Percentiles rank a stretch among this genome's conserved stretches.
These are phyloP conservation scores for Closterium sp. DNA, from an alignment of 139 green algal species.

Conservation along the genomic window DNA sequence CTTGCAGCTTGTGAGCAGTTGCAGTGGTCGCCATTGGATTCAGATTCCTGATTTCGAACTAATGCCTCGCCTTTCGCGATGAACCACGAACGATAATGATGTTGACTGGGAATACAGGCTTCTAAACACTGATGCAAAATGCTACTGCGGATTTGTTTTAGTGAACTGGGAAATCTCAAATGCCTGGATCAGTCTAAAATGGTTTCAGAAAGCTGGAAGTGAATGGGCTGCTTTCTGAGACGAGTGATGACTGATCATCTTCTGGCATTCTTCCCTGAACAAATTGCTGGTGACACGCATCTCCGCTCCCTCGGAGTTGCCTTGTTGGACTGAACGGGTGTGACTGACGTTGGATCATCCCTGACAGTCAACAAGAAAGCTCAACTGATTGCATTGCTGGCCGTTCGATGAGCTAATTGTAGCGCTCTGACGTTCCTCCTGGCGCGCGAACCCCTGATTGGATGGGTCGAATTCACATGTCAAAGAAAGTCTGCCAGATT, in stretches of 20 bases:
- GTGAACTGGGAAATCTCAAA: too few relatives aligned
- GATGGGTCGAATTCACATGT: background rate
- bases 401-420: background rate
- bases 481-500: background rate
- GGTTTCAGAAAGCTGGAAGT: too few relatives aligned
- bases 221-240: too few relatives aligned
- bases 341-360: background rate
- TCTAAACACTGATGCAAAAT: too few relatives aligned
- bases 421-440: background rate
- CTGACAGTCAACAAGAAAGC: background rate
- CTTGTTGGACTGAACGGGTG: too few relatives aligned
- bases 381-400: background rate
- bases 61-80: background rate
- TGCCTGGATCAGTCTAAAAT: too few relatives aligned
- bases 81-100: background rate
- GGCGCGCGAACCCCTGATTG: background rate
- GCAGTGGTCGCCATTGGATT: background rate
- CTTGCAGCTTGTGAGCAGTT: conserved; percentile 42
- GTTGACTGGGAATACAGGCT: too few relatives aligned
- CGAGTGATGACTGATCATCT: too few relatives aligned
- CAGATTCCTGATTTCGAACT: background rate
- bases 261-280: too few relatives aligned
- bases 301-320: too few relatives aligned
- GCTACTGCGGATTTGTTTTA: too few relatives aligned
- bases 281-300: too few relatives aligned